phyloP scores from a whole-genome alignment of 176 grass and related monocot genomes.

The Hsuehochloa calcarea region DNA sequence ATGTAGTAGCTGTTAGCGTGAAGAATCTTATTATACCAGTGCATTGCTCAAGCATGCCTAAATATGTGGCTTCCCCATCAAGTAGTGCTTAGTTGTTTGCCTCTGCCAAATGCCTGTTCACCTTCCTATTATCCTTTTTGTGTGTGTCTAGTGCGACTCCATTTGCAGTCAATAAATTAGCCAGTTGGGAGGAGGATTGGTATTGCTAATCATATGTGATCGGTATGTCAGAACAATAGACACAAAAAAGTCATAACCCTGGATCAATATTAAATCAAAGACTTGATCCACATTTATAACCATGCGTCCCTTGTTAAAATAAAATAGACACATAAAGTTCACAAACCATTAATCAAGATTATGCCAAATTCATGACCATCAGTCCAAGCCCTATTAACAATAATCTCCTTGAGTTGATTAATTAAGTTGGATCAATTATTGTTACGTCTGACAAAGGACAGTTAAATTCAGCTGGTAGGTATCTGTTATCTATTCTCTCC shows the following conservation, averaged over 20 bases:
- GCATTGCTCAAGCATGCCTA: not conserved
- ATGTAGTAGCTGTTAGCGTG: not conserved
- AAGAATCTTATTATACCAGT: not conserved
- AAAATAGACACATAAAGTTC: not conserved
- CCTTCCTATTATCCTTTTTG: not conserved
- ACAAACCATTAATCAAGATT: not conserved
- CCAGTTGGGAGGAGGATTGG: not conserved
- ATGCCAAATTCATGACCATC: not conserved
- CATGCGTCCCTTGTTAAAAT: not conserved
- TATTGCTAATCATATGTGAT: not conserved
- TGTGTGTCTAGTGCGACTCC: not conserved
- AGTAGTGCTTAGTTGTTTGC: not conserved
- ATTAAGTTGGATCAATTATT: not conserved
- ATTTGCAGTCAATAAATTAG: not conserved
- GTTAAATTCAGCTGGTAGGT: not conserved
- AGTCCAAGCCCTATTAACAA: not conserved
- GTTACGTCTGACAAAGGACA: not conserved
- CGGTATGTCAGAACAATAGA: not conserved
- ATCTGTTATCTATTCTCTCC: not conserved
- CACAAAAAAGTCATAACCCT: not conserved
- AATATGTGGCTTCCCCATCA: not conserved
- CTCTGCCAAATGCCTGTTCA: not conserved
- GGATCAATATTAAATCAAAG: not conserved
- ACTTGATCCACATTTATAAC: not conserved
- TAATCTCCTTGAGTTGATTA: slow-evolving; percentile 3